Evolutionary conservation across 2,329 filamentous ascomycete species (phyloP).

Genomic region (Leptoxyphium fumago): DNA sequence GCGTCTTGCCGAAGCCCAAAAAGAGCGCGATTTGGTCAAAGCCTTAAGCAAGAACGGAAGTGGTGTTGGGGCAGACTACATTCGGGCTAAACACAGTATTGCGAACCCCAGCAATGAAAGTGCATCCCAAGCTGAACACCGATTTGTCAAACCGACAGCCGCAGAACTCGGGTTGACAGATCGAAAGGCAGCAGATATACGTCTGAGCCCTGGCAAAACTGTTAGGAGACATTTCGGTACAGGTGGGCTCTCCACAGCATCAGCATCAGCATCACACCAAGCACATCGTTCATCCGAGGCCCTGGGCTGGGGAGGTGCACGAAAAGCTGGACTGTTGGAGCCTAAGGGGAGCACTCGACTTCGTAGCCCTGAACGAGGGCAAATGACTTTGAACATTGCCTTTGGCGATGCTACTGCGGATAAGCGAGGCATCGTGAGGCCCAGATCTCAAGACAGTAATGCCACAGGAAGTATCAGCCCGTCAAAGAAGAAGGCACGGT

Average conservation of each 20-base stretch:
- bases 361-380: conserved; percentile 16
- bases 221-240: conserved; percentile 20
- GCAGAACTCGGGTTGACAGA: conserved; percentile 29
- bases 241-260: conserved; percentile 15
- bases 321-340: conserved; percentile 25
- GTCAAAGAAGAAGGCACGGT: conserved; percentile 33
- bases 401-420: background rate
- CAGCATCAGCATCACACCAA: conserved; percentile 13
- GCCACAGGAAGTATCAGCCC: conserved; percentile 20
- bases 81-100: conserved; percentile 28
- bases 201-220: conserved; percentile 30
- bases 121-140: conserved; percentile 5
- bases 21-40: conserved; percentile 57
- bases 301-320: conserved; percentile 34
- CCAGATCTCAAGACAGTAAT: conserved; percentile 9
- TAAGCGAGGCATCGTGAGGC: conserved; percentile 3
- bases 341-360: conserved; percentile 12
- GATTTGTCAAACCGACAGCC: conserved; percentile 13
- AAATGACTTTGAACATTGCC: conserved; percentile 14
- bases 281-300: conserved; percentile 19
- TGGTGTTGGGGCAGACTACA: conserved; percentile 57
- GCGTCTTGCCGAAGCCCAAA: conserved; percentile 51
- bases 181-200: conserved; percentile 27
- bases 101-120: conserved; percentile 2
- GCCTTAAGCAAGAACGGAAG: conserved; percentile 49